Evolutionary conservation across 2,329 filamentous ascomycete species (phyloP), one percentile per base, ranked within the genome.

Genomic region (Trichophyton schoenleinii): DNA sequence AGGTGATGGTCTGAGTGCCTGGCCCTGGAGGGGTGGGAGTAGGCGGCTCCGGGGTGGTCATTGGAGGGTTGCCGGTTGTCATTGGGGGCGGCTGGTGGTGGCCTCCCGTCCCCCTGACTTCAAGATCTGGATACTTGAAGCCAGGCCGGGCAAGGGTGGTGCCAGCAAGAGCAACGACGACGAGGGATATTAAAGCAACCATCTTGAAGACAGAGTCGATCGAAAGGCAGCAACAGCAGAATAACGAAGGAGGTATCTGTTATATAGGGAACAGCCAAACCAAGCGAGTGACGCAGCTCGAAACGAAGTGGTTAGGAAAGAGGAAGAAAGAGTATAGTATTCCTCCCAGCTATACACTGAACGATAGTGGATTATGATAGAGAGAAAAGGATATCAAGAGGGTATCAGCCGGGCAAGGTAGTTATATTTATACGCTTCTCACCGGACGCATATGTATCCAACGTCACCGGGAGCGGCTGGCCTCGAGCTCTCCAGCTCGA

Each of bases 1-100:
- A n/a, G 34, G 66, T 66, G 13, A 68, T 68, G 36, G 28, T 41
- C 15, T 38, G 13, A 15, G 55, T 42, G 13, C 11, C 28, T 31
- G 57, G 8, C 36, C 3, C 28, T 1, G 44, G 57, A 46, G 18
- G 49, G 13, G n/a, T 42, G 15, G 31, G 7, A 11, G 34, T 58
- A 18, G 55, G 22, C 42, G 55, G 28, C 22, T 20, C 28, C 13
- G 18, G n/a, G 55, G 28, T 20, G 31, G 31, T 13, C 4, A 18
- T 20, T 13, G 31, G 31, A 20, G 55, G 34, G 36, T 41, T 41
- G 13, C 55, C 55, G 36, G 55, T 58, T 25, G 55, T 42, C 55
- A 58, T 36, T 13, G 58, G 42, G 20, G 58, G 58, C 6, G 22
- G 22, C 42, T 36, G 42, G 9, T 49, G 48, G 20, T 53, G 34